Base-by-base conservation (phyloP, 345 rosid genomes). In the Arabis alpina region DNA sequence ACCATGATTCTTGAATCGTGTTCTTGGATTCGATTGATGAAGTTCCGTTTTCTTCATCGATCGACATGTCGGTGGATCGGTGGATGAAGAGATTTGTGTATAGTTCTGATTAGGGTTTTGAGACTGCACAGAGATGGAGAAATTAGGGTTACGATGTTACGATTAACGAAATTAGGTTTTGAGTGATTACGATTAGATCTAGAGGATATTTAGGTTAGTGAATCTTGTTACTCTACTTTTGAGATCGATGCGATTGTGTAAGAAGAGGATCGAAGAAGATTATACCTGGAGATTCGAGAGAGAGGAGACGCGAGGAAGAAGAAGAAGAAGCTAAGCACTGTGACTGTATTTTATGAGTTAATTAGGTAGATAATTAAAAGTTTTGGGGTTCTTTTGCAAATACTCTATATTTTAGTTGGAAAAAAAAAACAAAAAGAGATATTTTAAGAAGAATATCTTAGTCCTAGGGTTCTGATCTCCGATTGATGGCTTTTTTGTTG, bases 1-100 rank as follows among this genome's bases (percentile, higher is more conserved):
- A 82, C 91, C 86, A 86, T 40, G 85, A 30, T 58, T 54, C 78
- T 10, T 66, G 2, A 57, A 30, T 66, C 54, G 25, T 64, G 11
- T 52, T 81, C 58, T 75, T 70, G 45, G 73, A 36, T 51, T 72
- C 80, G 7, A 47, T 64, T 37, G 54, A 72, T 47, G 48, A 72
- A 51, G 72, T 56, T 50, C 78, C 81, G 50, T 55, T 79, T 67
- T 87, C 94, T 73, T 66, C 82, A 62, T 84, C 88, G 49, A 66
- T 75, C 30, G 85, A 58, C 86, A 83, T 48, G 49, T 65, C 60
- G 77, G 44, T 47, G 47, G 77, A 44, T 19, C 23, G 23, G 23
- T 19, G 23, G 23, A 19, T 19, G 23, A 19, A 19, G 23, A 19
- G 23, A 19, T 19, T 19, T 19, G 23, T 19, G 23, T 19, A 19